These are phyloP conservation scores for Aspergillus leporis DNA, from an alignment of 495 filamentous ascomycete species.

Conservation along the genomic window DNA sequence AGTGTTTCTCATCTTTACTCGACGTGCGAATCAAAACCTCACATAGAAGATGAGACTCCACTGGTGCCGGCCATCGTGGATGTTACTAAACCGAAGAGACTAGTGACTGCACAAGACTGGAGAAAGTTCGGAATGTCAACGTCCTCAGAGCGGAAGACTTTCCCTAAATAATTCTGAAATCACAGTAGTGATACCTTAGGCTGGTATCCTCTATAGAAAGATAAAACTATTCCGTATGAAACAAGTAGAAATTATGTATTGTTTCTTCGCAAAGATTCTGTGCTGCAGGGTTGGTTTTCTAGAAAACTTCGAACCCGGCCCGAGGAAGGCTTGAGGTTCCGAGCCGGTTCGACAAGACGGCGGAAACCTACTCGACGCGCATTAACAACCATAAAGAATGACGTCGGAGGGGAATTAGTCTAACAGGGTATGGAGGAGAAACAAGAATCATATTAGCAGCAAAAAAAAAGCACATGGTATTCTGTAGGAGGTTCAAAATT, in stretches of 20 bases:
- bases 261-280: not conserved
- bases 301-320: not conserved
- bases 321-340: not conserved
- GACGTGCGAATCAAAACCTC: constrained; percentile 12
- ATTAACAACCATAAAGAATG: not conserved
- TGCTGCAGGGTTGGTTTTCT: not conserved
- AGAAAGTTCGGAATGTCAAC: constrained; percentile 7
- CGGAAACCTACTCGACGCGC: not conserved
- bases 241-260: not conserved
- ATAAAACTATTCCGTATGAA: not conserved
- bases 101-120: constrained; percentile 8
- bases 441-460: not conserved
- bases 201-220: not conserved
- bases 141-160: not conserved
- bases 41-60: constrained; percentile 13
- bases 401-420: not conserved
- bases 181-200: not conserved
- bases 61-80: constrained; percentile 6
- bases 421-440: not conserved
- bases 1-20: constrained; percentile 12
- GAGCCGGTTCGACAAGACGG: not conserved
- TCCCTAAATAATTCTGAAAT: not conserved
- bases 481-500: constrained; percentile 3
- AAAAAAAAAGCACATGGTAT: not conserved
- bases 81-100: constrained; percentile 10